phyloP scores from a whole-genome alignment of 257 asterid species.

The Nicotiana obtusifolia region DNA sequence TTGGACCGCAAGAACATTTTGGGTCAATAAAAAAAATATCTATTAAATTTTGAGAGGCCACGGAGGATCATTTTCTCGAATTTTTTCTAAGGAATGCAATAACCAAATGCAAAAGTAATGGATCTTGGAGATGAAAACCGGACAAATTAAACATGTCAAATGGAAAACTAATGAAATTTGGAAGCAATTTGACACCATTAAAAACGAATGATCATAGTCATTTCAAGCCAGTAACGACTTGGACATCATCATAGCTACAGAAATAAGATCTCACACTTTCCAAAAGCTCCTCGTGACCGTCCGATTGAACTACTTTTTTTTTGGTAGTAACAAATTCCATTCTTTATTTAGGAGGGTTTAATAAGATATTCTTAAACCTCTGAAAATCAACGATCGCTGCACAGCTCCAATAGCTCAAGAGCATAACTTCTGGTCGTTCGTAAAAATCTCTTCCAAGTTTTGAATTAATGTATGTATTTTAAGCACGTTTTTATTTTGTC shows the following conservation, averaged over 20 bases:
- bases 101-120: too few relatives aligned
- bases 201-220: background rate
- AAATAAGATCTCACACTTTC: background rate
- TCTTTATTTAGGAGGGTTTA: background rate
- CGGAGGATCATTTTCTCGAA: too few relatives aligned
- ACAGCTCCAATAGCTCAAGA: background rate
- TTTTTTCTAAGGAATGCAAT: too few relatives aligned
- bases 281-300: background rate
- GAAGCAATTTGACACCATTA: background rate
- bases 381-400: background rate
- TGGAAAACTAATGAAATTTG: background rate
- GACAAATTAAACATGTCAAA: too few relatives aligned
- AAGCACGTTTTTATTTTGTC: background rate
- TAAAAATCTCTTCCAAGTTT: background rate
- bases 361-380: background rate
- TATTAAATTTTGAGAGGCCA: too few relatives aligned
- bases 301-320: background rate
- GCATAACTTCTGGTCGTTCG: background rate
- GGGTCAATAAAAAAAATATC: too few relatives aligned
- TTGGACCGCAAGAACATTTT: too few relatives aligned
- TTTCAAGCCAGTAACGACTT: background rate
- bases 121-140: too few relatives aligned
- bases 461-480: background rate
- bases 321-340: background rate
- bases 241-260: background rate